phyloP scores from a whole-genome alignment of 2,329 filamentous ascomycete species.

The Coleophoma crateriformis region DNA sequence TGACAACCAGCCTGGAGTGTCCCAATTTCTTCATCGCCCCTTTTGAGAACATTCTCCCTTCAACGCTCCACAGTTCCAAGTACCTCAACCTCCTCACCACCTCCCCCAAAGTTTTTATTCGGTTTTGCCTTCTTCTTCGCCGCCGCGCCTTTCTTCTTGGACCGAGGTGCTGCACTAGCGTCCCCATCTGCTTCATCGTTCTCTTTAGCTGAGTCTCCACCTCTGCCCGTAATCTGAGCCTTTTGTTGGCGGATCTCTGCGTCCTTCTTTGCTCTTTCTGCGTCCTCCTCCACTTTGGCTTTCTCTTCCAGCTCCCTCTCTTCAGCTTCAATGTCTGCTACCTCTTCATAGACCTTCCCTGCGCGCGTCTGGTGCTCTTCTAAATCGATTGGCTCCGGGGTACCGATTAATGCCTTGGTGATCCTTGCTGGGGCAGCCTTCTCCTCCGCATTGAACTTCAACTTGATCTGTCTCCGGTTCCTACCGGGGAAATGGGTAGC shows the following conservation, averaged over 20 bases:
- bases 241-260: conserved; percentile 21
- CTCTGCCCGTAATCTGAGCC: conserved; percentile 14
- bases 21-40: conserved; percentile 1
- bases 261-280: conserved; percentile 36
- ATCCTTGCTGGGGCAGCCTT: conserved; percentile 58
- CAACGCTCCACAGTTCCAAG: conserved; percentile 15
- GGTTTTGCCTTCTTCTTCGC: conserved; percentile 21
- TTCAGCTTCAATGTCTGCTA: conserved; percentile 46
- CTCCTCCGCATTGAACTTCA: conserved; percentile 80
- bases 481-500: conserved; percentile 68
- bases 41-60: not conserved
- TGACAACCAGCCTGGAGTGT: not conserved
- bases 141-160: conserved; percentile 9
- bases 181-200: conserved; percentile 10
- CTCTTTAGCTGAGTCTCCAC: conserved; percentile 10
- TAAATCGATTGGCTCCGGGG: conserved; percentile 54
- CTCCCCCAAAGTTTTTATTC: conserved; percentile 18
- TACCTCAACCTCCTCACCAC: conserved; percentile 24
- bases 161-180: conserved; percentile 9
- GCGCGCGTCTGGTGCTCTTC: conserved; percentile 54
- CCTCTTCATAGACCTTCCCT: conserved; percentile 46
- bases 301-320: conserved; percentile 39
- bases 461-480: conserved; percentile 69
- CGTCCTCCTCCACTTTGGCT: conserved; percentile 40
- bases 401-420: conserved; percentile 55